Evolutionary conservation across 108 stramenopile genomes (phyloP).

Genomic region (Cyclostephanos invisitatus): DNA sequence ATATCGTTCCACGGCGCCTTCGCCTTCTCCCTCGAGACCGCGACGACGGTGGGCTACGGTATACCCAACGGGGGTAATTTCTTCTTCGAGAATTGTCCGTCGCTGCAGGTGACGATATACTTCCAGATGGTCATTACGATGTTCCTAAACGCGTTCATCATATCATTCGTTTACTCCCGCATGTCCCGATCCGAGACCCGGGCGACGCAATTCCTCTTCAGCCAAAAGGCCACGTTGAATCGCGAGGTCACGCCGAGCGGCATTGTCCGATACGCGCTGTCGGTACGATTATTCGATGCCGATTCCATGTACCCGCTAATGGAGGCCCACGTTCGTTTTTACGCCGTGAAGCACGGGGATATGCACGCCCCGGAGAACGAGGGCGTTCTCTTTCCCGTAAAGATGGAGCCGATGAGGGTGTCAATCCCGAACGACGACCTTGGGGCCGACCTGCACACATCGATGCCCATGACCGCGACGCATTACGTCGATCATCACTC

Average conservation of each 20-base stretch:
- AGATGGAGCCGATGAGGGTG: conserved; percentile 55
- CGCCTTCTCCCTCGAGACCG: conserved; percentile 82
- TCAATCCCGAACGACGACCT: conserved; percentile 71
- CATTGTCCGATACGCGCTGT: conserved; percentile 27
- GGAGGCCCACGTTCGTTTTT: conserved; percentile 87
- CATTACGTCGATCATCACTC: conserved; percentile 72
- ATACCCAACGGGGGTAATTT: conserved; percentile 55
- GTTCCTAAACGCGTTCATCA: conserved; percentile 80
- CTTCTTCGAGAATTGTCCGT: conserved; percentile 77
- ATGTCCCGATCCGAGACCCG: conserved; percentile 63
- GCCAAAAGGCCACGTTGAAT: conserved; percentile 71
- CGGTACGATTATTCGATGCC: conserved; percentile 69
- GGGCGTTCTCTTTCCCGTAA: conserved; percentile 35
- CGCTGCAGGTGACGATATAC: conserved; percentile 65
- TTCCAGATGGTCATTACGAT: conserved; percentile 75
- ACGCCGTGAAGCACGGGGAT: conserved; percentile 49
- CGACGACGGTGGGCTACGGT: conserved; percentile 80
- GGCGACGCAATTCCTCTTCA: conserved; percentile 70
- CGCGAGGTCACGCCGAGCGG: conserved; percentile 35
- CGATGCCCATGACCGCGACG: conserved; percentile 52
- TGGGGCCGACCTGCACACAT: conserved; percentile 54
- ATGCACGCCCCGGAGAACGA: conserved; percentile 30
- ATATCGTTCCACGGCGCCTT: conserved; percentile 53
- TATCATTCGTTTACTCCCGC: conserved; percentile 73
- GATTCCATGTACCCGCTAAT: conserved; percentile 73